Evolutionary conservation across 441 rosid genomes (phyloP).

Genomic region (Jatropha podagrica): DNA sequence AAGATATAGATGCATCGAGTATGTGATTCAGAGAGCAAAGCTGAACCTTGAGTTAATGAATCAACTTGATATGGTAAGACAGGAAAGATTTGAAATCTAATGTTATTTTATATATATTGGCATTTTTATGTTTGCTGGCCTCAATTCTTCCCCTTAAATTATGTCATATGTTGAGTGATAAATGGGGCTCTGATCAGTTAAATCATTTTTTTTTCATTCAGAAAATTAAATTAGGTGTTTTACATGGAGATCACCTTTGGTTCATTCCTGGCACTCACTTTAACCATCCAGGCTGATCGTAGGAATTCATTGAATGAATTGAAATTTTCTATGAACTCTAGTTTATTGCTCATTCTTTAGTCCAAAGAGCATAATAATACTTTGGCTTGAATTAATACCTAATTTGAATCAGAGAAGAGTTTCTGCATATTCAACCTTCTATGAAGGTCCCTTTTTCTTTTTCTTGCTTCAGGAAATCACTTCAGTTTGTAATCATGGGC

Average conservation of each 20-base stretch:
- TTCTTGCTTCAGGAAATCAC: neutral
- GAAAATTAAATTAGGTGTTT: neutral
- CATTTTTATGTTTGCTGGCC: neutral
- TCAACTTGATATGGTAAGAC: constrained; percentile 88
- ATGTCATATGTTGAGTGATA: neutral
- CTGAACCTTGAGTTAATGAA: constrained; percentile 78
- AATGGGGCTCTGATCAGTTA: neutral
- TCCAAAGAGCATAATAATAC: too few species aligned
- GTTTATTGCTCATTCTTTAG: too few species aligned
- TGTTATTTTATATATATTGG: neutral
- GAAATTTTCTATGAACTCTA: neutral
- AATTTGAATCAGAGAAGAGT: too few species aligned
- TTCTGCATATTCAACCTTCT: too few species aligned
- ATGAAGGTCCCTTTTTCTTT: too few species aligned
- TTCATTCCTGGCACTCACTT: neutral
- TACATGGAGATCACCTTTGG: neutral
- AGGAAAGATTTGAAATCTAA: neutral
- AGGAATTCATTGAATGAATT: neutral
- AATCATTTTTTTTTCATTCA: neutral
- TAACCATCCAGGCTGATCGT: neutral
- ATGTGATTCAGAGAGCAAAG: constrained; percentile 69
- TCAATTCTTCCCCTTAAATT: neutral
- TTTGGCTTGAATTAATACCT: too few species aligned
- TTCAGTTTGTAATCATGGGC: neutral
- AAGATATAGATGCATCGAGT: constrained; percentile 83